Percentiles rank a stretch among this genome's conserved stretches.
Conservation (phyloP, 192 early-diverging fungal species). For the Chytriomyces confervae region DNA sequence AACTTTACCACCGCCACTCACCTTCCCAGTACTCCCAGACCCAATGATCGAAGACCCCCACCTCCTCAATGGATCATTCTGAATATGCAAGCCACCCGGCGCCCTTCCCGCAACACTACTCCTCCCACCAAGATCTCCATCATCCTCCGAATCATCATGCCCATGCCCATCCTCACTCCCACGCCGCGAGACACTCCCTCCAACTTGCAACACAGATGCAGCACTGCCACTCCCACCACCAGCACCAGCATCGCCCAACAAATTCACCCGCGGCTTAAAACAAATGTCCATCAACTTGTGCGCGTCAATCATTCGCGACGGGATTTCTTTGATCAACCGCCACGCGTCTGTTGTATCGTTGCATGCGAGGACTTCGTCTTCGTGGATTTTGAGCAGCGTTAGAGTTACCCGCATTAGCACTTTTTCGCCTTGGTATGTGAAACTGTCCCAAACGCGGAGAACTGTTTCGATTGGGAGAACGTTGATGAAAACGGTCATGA, state of each 20-base stretch:
- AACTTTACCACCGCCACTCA: slow-evolving; percentile 26
- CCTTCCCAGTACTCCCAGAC: background rate
- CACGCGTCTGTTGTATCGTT: slow-evolving; percentile 48
- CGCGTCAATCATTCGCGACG: slow-evolving; percentile 42
- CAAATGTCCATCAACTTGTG: slow-evolving; percentile 45
- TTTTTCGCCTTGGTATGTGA: slow-evolving; percentile 74
- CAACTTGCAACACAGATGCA: background rate
- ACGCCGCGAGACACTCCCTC: background rate
- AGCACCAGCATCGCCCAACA: slow-evolving; percentile 25
- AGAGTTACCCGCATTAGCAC: slow-evolving; percentile 77
- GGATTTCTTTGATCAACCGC: slow-evolving; percentile 46
- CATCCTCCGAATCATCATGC: slow-evolving; percentile 28
- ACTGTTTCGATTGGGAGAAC: slow-evolving; percentile 78
- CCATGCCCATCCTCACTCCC: background rate
- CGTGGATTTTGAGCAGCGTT: slow-evolving; percentile 72
- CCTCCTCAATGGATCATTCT: slow-evolving; percentile 33
- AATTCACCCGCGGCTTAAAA: slow-evolving; percentile 36
- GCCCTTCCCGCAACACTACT: background rate
- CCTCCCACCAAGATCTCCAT: background rate
- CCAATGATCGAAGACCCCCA: background rate
- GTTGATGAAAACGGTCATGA: slow-evolving; percentile 79
- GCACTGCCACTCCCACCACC: background rate
- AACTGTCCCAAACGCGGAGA: slow-evolving; percentile 82
- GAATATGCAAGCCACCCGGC: slow-evolving; percentile 6
- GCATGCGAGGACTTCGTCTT: slow-evolving; percentile 57